Evolutionary conservation across 1,139 yeast genomes (phyloP).

Genomic region (Suhomyces chickasaworum): DNA sequence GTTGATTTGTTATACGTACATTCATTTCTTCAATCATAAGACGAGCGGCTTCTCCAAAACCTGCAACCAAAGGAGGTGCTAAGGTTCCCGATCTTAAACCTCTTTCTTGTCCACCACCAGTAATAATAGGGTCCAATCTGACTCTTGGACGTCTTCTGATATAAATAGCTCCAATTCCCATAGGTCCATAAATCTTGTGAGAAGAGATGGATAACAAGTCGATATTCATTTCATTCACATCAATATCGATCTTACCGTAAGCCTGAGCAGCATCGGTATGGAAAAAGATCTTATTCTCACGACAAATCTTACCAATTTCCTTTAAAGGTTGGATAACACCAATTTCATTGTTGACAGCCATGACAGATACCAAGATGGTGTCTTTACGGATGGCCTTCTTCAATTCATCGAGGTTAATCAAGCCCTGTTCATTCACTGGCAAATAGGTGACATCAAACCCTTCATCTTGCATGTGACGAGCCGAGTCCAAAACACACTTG

Average conservation of each 20-base stretch:
- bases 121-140: slow-evolving; percentile 88
- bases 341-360: slow-evolving; percentile 98
- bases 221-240: slow-evolving; percentile 90
- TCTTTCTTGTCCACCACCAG: slow-evolving; percentile 99
- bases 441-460: slow-evolving; percentile 95
- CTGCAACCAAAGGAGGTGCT: slow-evolving; percentile 93
- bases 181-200: slow-evolving; percentile 97
- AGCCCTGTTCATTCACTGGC: slow-evolving; percentile 80
- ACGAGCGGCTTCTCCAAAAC: slow-evolving; percentile 97
- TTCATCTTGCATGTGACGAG: slow-evolving; percentile 92
- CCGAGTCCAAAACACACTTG: slow-evolving; percentile 95
- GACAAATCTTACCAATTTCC: slow-evolving; percentile 88
- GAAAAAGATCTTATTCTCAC: slow-evolving; percentile 86
- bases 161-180: slow-evolving; percentile 94
- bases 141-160: slow-evolving; percentile 99
- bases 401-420: slow-evolving; percentile 73
- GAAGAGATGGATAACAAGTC: slow-evolving; percentile 93
- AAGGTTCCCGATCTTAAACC: slow-evolving; percentile 96
- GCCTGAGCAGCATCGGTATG: slow-evolving; percentile 99
- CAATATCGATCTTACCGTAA: slow-evolving; percentile 88
- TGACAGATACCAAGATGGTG: slow-evolving; percentile 86
- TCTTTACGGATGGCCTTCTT: slow-evolving; percentile 87
- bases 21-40: slow-evolving; percentile 72
- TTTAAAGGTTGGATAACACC: slow-evolving; percentile 97
- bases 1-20: slow-evolving; percentile 21